Conservation (phyloP, 2,329 filamentous ascomycete species). For the Fusarium pseudoanthophilum region DNA sequence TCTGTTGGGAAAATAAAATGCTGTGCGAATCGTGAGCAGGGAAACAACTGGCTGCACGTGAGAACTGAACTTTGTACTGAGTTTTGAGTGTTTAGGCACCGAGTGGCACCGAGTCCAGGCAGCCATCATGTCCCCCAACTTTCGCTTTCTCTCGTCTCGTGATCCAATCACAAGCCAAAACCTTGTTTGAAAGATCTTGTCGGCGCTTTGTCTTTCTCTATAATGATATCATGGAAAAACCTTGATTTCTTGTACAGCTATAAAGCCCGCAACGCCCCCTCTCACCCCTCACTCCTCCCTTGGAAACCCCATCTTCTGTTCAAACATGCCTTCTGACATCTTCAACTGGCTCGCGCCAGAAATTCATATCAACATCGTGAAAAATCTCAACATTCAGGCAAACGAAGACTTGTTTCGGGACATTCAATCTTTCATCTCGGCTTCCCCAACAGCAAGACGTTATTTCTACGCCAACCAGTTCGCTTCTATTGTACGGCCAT, state of each 20-base stretch:
- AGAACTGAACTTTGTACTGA: not conserved
- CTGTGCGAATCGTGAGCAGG: not conserved
- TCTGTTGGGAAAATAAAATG: not conserved
- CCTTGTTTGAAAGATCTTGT: no score
- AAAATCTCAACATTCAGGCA: rapidly evolving
- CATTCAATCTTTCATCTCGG: not conserved
- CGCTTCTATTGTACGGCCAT: not conserved
- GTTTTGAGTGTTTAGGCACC: not conserved
- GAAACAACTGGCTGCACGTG: not conserved
- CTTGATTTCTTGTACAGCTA: not conserved
- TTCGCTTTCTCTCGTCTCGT: not conserved
- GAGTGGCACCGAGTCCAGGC: not conserved
- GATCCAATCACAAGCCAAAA: not conserved
- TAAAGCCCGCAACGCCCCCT: not conserved
- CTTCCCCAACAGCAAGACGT: not conserved
- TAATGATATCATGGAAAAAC: not conserved
- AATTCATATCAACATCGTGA: not conserved
- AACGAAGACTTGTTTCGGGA: not conserved
- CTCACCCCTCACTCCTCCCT: no score
- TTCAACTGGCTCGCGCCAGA: not conserved
- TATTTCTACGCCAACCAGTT: not conserved
- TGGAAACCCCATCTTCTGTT: not conserved
- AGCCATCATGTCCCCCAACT: not conserved
- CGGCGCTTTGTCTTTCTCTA: not conserved
- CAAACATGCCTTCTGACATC: not conserved